Conservation (phyloP, 805 yeast species). For the Suhomyces canberraensis region DNA sequence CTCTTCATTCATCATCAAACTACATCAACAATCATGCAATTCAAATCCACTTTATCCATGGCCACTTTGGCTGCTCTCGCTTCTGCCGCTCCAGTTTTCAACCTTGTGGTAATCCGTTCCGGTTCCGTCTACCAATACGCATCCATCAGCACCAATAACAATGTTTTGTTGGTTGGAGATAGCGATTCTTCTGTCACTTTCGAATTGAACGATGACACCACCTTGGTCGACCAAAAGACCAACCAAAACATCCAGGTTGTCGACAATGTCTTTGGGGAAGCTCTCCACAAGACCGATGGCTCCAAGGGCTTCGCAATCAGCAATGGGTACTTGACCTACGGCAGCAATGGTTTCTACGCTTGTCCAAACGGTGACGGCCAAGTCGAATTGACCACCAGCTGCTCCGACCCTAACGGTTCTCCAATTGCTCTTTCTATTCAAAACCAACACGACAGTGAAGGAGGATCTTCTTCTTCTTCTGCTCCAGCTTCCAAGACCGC, state of each 20-base stretch:
- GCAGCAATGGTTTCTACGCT: constrained; percentile 9
- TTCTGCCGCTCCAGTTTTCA: constrained; percentile 20
- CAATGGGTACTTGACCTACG: constrained; percentile 12
- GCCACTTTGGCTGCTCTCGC: constrained; percentile 22
- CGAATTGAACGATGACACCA: constrained; percentile 21
- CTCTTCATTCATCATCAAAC: constrained; percentile 2
- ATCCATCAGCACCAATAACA: constrained; percentile 7
- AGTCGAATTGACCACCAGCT: constrained; percentile 5
- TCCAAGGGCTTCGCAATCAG: constrained; percentile 9
- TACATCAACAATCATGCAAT: constrained; percentile 13
- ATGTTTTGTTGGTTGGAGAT: constrained; percentile 10
- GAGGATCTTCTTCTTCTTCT: background rate
- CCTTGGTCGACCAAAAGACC: constrained; percentile 18
- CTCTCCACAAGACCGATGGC: constrained; percentile 3
- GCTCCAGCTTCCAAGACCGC: constrained; percentile 4
- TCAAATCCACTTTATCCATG: constrained; percentile 15
- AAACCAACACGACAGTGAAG: constrained; percentile 1
- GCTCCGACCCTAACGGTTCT: constrained; percentile 9
- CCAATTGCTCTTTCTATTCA: constrained; percentile 8
- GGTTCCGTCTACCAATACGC: constrained; percentile 25
- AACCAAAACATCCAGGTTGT: constrained; percentile 14
- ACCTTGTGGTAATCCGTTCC: constrained; percentile 21
- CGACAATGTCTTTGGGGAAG: constrained; percentile 4
- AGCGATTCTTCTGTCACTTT: constrained; percentile 12
- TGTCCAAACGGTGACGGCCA: constrained; percentile 9